Base-by-base conservation (phyloP, 1,284 basidiomycete genomes). In the Nidula niveotomentosa region DNA sequence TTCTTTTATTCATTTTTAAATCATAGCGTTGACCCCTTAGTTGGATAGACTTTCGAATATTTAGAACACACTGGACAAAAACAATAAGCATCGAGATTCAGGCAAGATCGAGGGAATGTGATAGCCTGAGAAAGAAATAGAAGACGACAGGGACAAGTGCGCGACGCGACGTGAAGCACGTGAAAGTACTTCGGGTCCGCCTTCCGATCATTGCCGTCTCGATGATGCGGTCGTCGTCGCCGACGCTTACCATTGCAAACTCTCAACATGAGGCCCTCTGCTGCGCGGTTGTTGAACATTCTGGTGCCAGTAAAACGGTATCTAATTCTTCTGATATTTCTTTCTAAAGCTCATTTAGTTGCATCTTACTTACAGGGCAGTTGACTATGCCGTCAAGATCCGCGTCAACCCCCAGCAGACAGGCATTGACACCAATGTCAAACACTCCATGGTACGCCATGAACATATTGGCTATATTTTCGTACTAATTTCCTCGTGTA, bases 371-470 rank as follows among this genome's bases (percentile, higher is more conserved):
- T 49, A 17, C 63, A 91, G 89, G 61, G 85, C 88, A 56, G 85
- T 91, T 34, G 85, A 88, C 75, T 96, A 92, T 79, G 88, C 90
- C 4, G 90, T 93, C 74, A 97, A 97, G 79, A 96, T 98, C 76
- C 90, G 95, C 51, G 92, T 98, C 52, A 95, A 94, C 69, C 84
- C 92, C 6, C 87, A 91, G 62, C 91, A 95, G 68, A 96, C 93
- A 52, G 94, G 93, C 15, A 87, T 98, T 48, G 95, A 98, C 79
- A 88, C 90, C 52, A 94, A 90, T 72, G 94, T 96, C 62, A 98
- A 98, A 80, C 95, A 98, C 75, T 96, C 93, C 1, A 97, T 98
- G 94, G 95, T 94, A 62, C 63, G 86, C 62, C 18, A 13, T 36
- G 7, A 46, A 15, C 45, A 10, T 47, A 13, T 13, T 17, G 33